Evolutionary conservation across 108 stramenopile genomes (phyloP).

Genomic region (Schizochytrium sp.): DNA sequence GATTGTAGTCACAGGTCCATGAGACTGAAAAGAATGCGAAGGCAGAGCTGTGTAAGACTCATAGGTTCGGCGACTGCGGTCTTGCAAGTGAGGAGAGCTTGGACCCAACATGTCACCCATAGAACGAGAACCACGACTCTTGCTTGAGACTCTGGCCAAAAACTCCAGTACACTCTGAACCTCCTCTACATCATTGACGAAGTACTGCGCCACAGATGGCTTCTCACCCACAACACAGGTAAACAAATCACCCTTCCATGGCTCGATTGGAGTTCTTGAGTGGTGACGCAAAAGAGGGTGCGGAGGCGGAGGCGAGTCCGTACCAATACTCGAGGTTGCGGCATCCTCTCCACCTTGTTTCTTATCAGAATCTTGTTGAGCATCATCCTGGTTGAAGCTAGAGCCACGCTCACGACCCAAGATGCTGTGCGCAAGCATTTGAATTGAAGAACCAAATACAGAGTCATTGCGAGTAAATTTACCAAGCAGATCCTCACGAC

Average conservation of each 20-base stretch:
- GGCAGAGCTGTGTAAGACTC: slow-evolving; percentile 10
- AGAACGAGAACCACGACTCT: slow-evolving; percentile 6
- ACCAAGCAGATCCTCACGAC: slow-evolving; percentile 74
- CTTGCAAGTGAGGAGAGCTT: neutral
- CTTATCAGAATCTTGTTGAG: slow-evolving; percentile 55
- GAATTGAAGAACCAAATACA: neutral
- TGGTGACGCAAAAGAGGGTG: slow-evolving; percentile 75
- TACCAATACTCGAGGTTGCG: neutral
- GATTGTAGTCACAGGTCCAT: neutral
- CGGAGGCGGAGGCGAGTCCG: slow-evolving; percentile 77
- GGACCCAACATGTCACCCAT: slow-evolving; percentile 24
- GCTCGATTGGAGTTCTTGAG: slow-evolving; percentile 83
- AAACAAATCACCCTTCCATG: slow-evolving; percentile 80
- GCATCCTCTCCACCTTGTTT: neutral
- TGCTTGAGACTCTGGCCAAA: slow-evolving; percentile 23
- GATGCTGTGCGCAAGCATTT: slow-evolving; percentile 61
- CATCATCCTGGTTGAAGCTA: slow-evolving; percentile 17
- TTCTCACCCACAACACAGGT: slow-evolving; percentile 96
- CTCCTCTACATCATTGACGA: slow-evolving; percentile 92
- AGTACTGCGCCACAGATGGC: slow-evolving; percentile 92
- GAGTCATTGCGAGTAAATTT: neutral
- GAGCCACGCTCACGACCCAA: slow-evolving; percentile 57
- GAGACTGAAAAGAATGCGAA: neutral
- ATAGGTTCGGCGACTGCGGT: slow-evolving; percentile 7
- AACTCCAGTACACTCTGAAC: slow-evolving; percentile 81